Percentiles rank a stretch among this genome's conserved stretches.
These are phyloP conservation scores for Saksenaea oblongispora DNA, from an alignment of 371 early-diverging fungal genomes.

Conservation along the genomic window DNA sequence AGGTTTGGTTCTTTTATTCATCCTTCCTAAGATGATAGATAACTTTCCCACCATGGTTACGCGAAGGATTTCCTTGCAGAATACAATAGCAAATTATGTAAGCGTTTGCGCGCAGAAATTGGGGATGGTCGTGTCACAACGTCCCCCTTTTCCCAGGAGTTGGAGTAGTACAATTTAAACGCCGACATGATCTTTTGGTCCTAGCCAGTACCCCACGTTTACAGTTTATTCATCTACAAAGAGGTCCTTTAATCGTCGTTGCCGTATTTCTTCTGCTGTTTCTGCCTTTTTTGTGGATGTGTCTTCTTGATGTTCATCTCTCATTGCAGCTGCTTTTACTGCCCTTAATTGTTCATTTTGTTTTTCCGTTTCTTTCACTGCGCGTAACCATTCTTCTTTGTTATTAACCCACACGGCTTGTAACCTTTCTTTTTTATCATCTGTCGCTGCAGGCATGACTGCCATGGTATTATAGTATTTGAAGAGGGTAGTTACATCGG, in stretches of 20 bases:
- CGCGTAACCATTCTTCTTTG: slow-evolving; percentile 29
- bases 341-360: slow-evolving; percentile 20
- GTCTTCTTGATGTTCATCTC: slow-evolving; percentile 16
- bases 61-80: background rate
- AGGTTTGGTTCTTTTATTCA: no score
- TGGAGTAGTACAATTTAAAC: background rate
- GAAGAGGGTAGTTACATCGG: slow-evolving; percentile 26
- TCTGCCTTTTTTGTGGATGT: background rate
- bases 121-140: background rate
- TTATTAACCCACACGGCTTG: slow-evolving; percentile 40
- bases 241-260: slow-evolving; percentile 15
- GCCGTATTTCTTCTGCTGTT: slow-evolving; percentile 5
- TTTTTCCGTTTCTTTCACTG: slow-evolving; percentile 20
- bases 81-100: background rate
- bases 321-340: slow-evolving; percentile 24
- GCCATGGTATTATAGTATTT: slow-evolving; percentile 45
- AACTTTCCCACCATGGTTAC: background rate
- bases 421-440: slow-evolving; percentile 35
- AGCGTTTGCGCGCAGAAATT: background rate
- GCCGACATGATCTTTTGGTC: background rate
- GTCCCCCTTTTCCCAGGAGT: background rate
- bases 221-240: slow-evolving; percentile 22
- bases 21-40: no score
- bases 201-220: no score
- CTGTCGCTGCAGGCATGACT: slow-evolving; percentile 35